Evolutionary conservation across 805 yeast species (phyloP), one percentile per base, ranked within the genome.

Genomic region (Hanseniaspora clermontiae): DNA sequence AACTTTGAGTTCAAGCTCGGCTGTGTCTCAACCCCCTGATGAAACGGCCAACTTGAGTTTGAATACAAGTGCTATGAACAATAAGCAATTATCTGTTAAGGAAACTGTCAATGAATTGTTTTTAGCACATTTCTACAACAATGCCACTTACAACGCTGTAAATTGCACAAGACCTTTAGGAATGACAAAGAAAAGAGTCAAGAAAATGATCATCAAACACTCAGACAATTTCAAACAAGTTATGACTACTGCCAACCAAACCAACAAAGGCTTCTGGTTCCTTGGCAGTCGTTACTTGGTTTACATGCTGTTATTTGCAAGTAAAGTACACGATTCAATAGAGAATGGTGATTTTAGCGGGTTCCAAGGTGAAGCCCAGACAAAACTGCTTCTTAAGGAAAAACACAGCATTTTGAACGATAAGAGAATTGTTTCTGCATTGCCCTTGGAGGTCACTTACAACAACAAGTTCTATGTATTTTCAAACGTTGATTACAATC

Each of bases 121-220:
- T 27, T 60, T 60, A 42, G 51, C 60, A 2, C 49, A 62, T 9
- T 37, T 60, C 31, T 59, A 64, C 36, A 60, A 64, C 48, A 59
- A 59, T 32, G 43, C 57, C 12, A 54, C 65, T 8, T 61, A 62
- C 46, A 31, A 56, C 7, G 49, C 59, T 2, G 47, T 65, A n/a
- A 60, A 63, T 48, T 64, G 67, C 17, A 52, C 58, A 19, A 64
- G 66, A 64, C 71, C 72, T 1, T 34, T 59, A 40, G 71, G 69
- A 0, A 51, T 68, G 37, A 61, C 63, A 4, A 57, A 58, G 24
- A 65, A 51, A 27, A 43, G 60, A 4, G 64, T 64, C 55, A 58
- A 61, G 14, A 69, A 69, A 55, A 29, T 55, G 24, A 59, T 56
- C 17, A 38, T 50, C 5, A 38, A 39, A 27, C 32, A 45, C 40